Evolutionary conservation across 768 basidiomycete species (phyloP).

Genomic region (Tulasnella sp.): DNA sequence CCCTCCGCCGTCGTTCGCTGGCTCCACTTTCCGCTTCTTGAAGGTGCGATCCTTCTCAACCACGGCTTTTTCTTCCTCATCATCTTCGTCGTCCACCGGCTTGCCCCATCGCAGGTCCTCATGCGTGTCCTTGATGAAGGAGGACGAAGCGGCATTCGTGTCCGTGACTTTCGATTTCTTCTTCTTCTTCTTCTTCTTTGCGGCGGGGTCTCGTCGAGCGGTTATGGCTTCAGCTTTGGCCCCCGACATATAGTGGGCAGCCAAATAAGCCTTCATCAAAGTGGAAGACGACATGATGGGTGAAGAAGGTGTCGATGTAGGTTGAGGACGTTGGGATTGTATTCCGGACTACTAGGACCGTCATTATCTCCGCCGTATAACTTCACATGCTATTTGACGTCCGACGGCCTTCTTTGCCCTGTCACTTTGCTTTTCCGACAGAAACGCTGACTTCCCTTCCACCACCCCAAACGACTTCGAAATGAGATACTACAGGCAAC

Average conservation of each 20-base stretch:
- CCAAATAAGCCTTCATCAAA: slow-evolving; percentile 71
- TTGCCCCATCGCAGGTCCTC: slow-evolving; percentile 46
- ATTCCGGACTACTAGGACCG: no score
- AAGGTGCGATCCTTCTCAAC: slow-evolving; percentile 65
- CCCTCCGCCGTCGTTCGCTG: slow-evolving; percentile 15
- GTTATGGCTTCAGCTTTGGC: slow-evolving; percentile 94
- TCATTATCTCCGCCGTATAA: no score
- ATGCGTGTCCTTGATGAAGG: slow-evolving; percentile 53
- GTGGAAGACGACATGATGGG: not conserved
- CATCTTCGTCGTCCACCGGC: slow-evolving; percentile 47
- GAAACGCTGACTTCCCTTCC: not conserved
- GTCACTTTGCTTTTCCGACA: not conserved
- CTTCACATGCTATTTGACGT: no score
- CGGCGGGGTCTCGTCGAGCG: slow-evolving; percentile 41
- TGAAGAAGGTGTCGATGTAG: not conserved
- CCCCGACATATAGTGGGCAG: slow-evolving; percentile 92
- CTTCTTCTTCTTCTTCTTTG: slow-evolving; percentile 59
- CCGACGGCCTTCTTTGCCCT: not conserved
- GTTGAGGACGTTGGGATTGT: not conserved
- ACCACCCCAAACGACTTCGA: slow-evolving; percentile 15
- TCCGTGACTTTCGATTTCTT: slow-evolving; percentile 59
- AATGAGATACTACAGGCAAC: slow-evolving; percentile 91
- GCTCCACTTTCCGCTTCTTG: slow-evolving; percentile 60
- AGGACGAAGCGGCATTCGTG: slow-evolving; percentile 31
- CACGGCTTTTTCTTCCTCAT: slow-evolving; percentile 52